Evolutionary conservation across 768 basidiomycete species (phyloP), one percentile per base, ranked within the genome.

Genomic region (Pleurotus pulmonarius): DNA sequence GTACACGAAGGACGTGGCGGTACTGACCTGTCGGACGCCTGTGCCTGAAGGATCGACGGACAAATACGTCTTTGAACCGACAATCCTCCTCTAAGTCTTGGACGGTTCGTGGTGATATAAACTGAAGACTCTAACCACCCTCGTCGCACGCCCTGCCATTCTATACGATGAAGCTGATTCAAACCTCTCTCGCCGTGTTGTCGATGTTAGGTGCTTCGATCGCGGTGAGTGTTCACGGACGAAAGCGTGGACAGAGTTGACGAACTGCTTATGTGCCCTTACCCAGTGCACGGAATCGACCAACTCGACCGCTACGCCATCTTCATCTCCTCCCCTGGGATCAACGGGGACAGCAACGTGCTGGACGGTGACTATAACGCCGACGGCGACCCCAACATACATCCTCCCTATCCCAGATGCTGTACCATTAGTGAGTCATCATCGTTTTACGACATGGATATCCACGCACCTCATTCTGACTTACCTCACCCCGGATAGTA

Each of bases 321-420:
- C 29, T 34, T n/a, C 16, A 16, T 18, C 25, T 3, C 49, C 49
- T 15, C 49, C 49, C 11, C 29, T 51, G 8, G 49, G 49, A 9
- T 51, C 49, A 9, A 51, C 49, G 16, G 49, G 49, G 37, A 51
- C 49, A 13, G 49, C 49, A 11, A 51, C 49, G 16, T 51, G 49
- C 25, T 51, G 49, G 49, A 51, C 49, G n/a, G 49, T 51, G 34
- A 51, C 49, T 15, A 13, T 37, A n/a, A n/a, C 26, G 6, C 24
- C 49, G 29, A 51, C 49, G n/a, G 15, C 29, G 11, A 39, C 49
- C 12, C 49, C 49, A 22, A 51, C 49, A 5, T 51, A 29, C n/a
- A 34, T 51, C 16, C 34, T 51, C 11, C 49, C 49, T 16, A 16
- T 16, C 7, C 49, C 49, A 9, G 29, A 51, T 18, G 49, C 49